Evolutionary conservation across 108 stramenopile genomes (phyloP).

Genomic region (Nitzschia inconspicua): DNA sequence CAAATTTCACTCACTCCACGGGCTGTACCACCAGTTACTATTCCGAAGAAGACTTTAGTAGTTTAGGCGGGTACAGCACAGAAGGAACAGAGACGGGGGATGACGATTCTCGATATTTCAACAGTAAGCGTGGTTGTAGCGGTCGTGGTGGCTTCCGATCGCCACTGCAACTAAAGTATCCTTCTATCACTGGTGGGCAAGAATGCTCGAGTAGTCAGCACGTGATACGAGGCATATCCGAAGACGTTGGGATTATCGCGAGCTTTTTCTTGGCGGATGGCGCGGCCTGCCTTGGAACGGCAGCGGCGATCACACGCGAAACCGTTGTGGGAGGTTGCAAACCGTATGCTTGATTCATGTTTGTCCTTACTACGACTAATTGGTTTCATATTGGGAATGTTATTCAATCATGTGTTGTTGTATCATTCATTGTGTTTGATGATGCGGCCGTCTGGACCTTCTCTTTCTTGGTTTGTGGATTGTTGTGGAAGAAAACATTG

Average conservation of each 20-base stretch:
- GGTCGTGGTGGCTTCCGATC: too few species aligned
- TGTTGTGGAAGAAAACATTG: too few species aligned
- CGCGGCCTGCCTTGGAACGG: constrained; percentile 19
- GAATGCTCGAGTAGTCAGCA: not conserved
- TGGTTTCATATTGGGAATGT: too few species aligned
- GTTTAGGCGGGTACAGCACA: constrained; percentile 1
- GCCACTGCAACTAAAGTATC: not conserved
- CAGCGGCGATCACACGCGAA: constrained; percentile 24
- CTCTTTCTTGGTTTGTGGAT: too few species aligned
- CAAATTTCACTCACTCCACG: not conserved
- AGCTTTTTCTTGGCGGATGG: constrained; percentile 24
- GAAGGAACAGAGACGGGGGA: not conserved
- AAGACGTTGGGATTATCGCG: constrained; percentile 29
- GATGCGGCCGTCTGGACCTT: too few species aligned
- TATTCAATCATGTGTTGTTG: too few species aligned
- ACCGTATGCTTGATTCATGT: not conserved
- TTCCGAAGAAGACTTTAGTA: not conserved
- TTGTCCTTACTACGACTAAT: not conserved
- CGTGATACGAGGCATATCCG: constrained; percentile 14
- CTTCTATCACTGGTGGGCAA: too few species aligned
- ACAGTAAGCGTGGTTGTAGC: too few species aligned
- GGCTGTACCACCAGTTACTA: not conserved
- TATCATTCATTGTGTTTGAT: too few species aligned
- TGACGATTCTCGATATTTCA: too few species aligned
- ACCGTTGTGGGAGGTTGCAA: constrained; percentile 13